Percentiles rank a stretch among this genome's conserved stretches.
Evolutionary conservation across 805 yeast genomes (phyloP).

Genomic region (Candida tammaniensis): DNA sequence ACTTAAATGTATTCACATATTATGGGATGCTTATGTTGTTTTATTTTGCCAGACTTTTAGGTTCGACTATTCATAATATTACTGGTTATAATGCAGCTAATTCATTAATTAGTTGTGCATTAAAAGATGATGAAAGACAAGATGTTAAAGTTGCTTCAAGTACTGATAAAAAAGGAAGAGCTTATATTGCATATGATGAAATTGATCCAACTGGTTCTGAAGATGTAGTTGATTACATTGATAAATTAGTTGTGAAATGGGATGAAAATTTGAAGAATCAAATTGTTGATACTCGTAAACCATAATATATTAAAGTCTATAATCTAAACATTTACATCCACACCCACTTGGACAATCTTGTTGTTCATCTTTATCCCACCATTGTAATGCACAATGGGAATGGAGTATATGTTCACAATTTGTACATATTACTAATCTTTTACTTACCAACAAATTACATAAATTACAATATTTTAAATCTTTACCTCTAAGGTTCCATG

Average conservation of each 20-base stretch:
- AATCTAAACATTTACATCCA: constrained; percentile 65
- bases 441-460: constrained; percentile 61
- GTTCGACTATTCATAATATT: constrained; percentile 87
- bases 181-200: constrained; percentile 53
- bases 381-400: constrained; percentile 69
- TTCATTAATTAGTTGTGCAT: constrained; percentile 63
- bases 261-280: constrained; percentile 71
- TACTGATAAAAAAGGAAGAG: constrained; percentile 60
- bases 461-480: constrained; percentile 52
- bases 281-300: constrained; percentile 51
- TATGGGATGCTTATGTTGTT: constrained; percentile 85
- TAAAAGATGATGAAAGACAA: constrained; percentile 46
- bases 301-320: constrained; percentile 11
- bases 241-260: constrained; percentile 62
- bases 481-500: constrained; percentile 30
- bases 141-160: constrained; percentile 70
- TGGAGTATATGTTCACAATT: constrained; percentile 80
- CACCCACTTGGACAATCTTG: constrained; percentile 77
- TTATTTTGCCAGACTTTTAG: constrained; percentile 75
- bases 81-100: constrained; percentile 88
- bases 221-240: constrained; percentile 65
- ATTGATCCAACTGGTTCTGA: constrained; percentile 63
- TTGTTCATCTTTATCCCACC: constrained; percentile 59
- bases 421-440: constrained; percentile 64
- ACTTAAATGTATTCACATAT: constrained; percentile 73